phyloP scores from a whole-genome alignment of 306 rosid species.

The Acacia crassicarpa region DNA sequence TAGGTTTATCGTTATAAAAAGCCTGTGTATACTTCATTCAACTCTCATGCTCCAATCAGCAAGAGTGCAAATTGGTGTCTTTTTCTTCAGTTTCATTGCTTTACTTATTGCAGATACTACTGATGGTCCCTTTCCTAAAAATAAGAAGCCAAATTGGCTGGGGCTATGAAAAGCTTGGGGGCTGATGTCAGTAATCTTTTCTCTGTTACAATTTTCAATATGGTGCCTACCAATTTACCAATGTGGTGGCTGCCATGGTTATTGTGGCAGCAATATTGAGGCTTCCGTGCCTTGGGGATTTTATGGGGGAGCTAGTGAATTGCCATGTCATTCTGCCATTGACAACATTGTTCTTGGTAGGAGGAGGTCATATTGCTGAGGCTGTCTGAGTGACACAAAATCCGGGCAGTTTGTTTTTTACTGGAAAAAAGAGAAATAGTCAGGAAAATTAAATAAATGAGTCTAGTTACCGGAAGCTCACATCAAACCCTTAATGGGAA shows the following conservation, averaged over 20 bases:
- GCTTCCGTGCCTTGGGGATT: not conserved
- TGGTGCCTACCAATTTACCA: not conserved
- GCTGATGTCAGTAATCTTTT: not conserved
- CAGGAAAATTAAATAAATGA: not conserved
- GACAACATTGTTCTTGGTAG: not conserved
- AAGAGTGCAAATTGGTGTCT: not conserved
- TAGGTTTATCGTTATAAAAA: not conserved
- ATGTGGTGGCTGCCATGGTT: not conserved
- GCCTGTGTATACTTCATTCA: not conserved
- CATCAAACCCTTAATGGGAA: not conserved
- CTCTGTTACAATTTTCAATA: not conserved
- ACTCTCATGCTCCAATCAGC: not conserved
- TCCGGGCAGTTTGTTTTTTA: not conserved
- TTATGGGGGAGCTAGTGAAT: not conserved
- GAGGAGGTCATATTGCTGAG: not conserved
- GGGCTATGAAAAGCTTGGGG: not conserved
- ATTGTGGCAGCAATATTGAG: not conserved
- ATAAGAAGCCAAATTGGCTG: not conserved
- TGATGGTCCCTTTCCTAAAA: not conserved
- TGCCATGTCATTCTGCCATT: not conserved
- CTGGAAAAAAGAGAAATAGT: not conserved
- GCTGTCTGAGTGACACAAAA: not conserved
- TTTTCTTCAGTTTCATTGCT: not conserved
- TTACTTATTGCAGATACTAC: not conserved
- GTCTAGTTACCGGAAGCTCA: not conserved